Evolutionary conservation across 2,329 filamentous ascomycete species (phyloP).

Genomic region (Venturiaceae sp.): DNA sequence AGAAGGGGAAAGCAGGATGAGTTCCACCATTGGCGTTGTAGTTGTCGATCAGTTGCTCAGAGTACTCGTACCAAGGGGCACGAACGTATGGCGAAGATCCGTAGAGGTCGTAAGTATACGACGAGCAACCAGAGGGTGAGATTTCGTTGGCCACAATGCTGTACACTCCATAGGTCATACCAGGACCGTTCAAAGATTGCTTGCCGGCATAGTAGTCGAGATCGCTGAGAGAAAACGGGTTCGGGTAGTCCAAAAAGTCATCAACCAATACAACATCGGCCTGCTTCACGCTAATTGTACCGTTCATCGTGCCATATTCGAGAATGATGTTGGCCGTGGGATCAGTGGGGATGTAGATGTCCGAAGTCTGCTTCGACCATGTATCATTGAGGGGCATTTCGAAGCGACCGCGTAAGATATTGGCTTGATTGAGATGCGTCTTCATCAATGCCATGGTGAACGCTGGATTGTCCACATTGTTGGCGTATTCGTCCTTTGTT

Average conservation of each 20-base stretch:
- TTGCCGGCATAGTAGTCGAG: conserved; percentile 62
- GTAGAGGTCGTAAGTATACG: conserved; percentile 58
- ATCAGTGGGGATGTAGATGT: conserved; percentile 46
- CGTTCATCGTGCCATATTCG: conserved; percentile 58
- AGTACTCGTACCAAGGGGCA: conserved; percentile 61
- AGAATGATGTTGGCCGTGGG: conserved; percentile 48
- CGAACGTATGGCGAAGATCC: conserved; percentile 54
- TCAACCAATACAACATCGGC: conserved; percentile 60
- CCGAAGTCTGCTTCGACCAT: conserved; percentile 46
- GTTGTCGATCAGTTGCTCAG: conserved; percentile 57
- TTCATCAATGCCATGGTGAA: conserved; percentile 57
- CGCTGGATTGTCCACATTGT: conserved; percentile 56
- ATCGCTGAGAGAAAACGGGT: conserved; percentile 46
- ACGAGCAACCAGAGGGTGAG: conserved; percentile 56
- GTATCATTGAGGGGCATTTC: conserved; percentile 45
- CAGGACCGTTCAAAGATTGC: conserved; percentile 58
- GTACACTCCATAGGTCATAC: conserved; percentile 65
- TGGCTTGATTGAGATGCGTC: conserved; percentile 47
- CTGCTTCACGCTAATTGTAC: conserved; percentile 57
- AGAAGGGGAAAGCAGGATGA: conserved; percentile 60
- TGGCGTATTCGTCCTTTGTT: conserved; percentile 54
- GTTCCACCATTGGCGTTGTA: conserved; percentile 52
- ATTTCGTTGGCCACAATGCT: conserved; percentile 56
- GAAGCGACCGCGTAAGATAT: conserved; percentile 47
- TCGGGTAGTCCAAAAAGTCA: conserved; percentile 52